phyloP scores from a whole-genome alignment of 495 filamentous ascomycete species.

The Penicillium egyptiacum region DNA sequence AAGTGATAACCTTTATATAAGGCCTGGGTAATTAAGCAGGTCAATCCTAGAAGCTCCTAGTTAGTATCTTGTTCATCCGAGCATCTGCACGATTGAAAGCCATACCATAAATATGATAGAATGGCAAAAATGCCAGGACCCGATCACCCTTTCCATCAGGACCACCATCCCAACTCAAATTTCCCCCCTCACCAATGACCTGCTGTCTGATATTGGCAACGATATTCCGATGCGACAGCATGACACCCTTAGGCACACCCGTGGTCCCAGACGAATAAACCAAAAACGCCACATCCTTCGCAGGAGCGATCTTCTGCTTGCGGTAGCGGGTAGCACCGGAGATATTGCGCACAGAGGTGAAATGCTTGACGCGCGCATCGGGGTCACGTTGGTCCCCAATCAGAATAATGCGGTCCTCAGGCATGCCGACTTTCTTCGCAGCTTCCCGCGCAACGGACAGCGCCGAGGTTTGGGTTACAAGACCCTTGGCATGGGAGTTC shows the following conservation, averaged over 20 bases:
- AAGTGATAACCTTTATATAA: conserved; percentile 67
- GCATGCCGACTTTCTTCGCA: conserved; percentile 64
- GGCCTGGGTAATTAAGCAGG: conserved; percentile 60
- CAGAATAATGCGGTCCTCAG: conserved; percentile 65
- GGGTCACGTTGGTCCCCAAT: conserved; percentile 73
- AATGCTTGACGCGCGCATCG: conserved; percentile 65
- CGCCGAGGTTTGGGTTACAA: conserved; percentile 69
- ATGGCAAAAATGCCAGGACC: conserved; percentile 79
- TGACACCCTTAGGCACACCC: conserved; percentile 90
- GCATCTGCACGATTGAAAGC: conserved; percentile 43
- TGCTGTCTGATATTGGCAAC: conserved; percentile 66
- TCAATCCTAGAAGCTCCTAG: conserved; percentile 66
- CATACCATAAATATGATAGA: conserved; percentile 91
- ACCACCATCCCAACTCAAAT: conserved; percentile 61
- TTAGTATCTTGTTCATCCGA: conserved; percentile 50
- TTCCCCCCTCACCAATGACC: conserved; percentile 55
- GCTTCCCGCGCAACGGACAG: conserved; percentile 65
- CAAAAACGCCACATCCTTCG: conserved; percentile 59
- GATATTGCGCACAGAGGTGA: conserved; percentile 65
- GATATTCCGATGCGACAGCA: conserved; percentile 81
- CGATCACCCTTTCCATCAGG: conserved; percentile 64
- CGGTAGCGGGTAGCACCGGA: conserved; percentile 50
- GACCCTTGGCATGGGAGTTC: conserved; percentile 72
- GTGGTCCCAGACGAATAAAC: conserved; percentile 93
- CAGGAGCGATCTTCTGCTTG: conserved; percentile 45